Base-by-base conservation (phyloP, 768 basidiomycete species). In the Tephrocybe rancida region DNA sequence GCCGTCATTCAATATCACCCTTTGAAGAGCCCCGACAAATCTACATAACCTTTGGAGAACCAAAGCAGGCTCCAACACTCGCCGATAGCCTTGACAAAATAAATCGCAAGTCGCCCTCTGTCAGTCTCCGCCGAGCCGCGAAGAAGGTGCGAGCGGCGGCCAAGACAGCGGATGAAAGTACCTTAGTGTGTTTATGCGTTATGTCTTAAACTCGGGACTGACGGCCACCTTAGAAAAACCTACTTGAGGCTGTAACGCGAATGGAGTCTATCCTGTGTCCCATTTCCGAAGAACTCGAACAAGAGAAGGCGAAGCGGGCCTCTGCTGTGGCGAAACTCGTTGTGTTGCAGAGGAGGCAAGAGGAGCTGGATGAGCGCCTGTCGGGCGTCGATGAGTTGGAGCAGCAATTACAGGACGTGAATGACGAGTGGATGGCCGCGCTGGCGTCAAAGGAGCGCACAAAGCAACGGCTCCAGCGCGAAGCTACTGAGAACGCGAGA, bases 31-130 rank as follows among this genome's bases (percentile, higher is more conserved):
- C 56, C 3, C 52, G 29, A 2, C 50, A 52, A 25, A 51, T 62
- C 34, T 62, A 49, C 19, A 45, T 62, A 4, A 56, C 53, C 26
- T 50, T 60, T 21, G 46, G 37, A 27, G 21, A 21, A 19, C 50
- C 44, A 22, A 52, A 46, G 11, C 39, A n/a, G n/a, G n/a, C 48
- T 14, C 24, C 16, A 11, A 38, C 22, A 8, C 25, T 58, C 11
- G 48, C 14, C 2, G 44, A 58, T 4, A 48, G 54, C 2, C 39
- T 60, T 3, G 38, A 48, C 5, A 42, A 19, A 14, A 54, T 56
- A 25, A 22, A 35, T 24, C 9, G 18, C 13, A 39, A 54, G 3
- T 35, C 35, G 1, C 46, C 55, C 0, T 34, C 55, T 9, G 14
- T 19, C 19, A 61, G 43, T 22, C 16, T 61, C 41, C 44, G 37